A percentile compares a stretch with the other conserved stretches of the same genome.
These are phyloP conservation scores for Yamadazyma oceani DNA, from an alignment of 1,139 yeast species.

Conservation along the genomic window DNA sequence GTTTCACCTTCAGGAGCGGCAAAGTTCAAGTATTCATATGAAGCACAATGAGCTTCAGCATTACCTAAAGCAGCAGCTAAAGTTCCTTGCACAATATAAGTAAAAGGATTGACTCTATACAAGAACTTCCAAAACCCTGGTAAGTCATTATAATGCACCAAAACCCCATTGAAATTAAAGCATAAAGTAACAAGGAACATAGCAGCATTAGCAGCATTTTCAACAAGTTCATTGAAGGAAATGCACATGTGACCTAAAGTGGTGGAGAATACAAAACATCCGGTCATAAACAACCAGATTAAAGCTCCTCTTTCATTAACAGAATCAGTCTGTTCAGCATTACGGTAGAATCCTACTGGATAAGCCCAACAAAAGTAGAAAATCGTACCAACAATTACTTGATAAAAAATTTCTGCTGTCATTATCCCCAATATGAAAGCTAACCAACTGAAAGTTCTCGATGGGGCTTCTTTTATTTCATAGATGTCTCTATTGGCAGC, in stretches of 20 bases:
- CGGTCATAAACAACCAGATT: constrained; percentile 57
- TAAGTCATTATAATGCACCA: constrained; percentile 59
- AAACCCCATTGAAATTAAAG: constrained; percentile 80
- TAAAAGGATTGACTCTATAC: constrained; percentile 67
- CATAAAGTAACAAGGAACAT: constrained; percentile 58
- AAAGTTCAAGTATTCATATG: constrained; percentile 26
- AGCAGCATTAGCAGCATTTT: constrained; percentile 72
- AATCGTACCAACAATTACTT: constrained; percentile 33
- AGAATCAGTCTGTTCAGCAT: constrained; percentile 29
- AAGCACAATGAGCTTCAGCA: constrained; percentile 26
- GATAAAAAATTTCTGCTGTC: constrained; percentile 38
- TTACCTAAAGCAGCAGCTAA: constrained; percentile 39
- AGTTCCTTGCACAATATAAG: constrained; percentile 48
- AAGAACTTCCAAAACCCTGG: constrained; percentile 54
- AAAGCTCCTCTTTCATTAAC: constrained; percentile 58
- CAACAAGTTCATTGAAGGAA: constrained; percentile 65
- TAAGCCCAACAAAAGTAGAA: constrained; percentile 43
- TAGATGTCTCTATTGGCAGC: constrained; percentile 74
- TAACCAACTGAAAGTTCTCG: constrained; percentile 51
- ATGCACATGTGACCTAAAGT: constrained; percentile 66
- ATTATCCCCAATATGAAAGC: constrained; percentile 42
- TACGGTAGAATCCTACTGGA: constrained; percentile 40
- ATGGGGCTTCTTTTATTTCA: constrained; percentile 89
- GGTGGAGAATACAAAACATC: constrained; percentile 59
- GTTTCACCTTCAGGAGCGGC: constrained; percentile 48